Percentiles rank a stretch among this genome's conserved stretches.
Evolutionary conservation across 768 basidiomycete species (phyloP).

Genomic region (Amanita brunnescens): DNA sequence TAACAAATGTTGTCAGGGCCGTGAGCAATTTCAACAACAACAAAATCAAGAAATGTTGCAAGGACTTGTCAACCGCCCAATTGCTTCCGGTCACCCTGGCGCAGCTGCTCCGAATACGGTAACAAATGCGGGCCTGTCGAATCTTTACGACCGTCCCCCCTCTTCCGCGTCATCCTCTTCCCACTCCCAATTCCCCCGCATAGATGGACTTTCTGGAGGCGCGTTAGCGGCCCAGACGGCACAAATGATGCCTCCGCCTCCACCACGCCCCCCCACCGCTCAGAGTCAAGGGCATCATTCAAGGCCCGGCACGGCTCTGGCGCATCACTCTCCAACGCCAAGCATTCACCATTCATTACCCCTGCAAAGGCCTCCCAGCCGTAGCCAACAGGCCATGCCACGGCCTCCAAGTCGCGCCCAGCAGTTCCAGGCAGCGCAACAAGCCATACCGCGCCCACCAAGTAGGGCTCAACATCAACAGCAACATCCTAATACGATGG

Average conservation of each 20-base stretch:
- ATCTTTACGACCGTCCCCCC: slow-evolving; percentile 10
- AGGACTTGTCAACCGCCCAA: slow-evolving; percentile 1
- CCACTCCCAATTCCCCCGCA: slow-evolving; percentile 11
- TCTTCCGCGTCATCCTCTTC: slow-evolving; percentile 14
- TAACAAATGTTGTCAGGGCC: neutral
- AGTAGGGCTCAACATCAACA: slow-evolving; percentile 10
- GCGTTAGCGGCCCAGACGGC: slow-evolving; percentile 4
- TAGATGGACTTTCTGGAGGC: neutral
- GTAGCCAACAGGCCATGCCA: slow-evolving; percentile 9
- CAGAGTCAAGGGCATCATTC: slow-evolving; percentile 12
- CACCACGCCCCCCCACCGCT: slow-evolving; percentile 14
- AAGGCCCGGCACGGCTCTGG: slow-evolving; percentile 12
- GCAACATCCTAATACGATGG: neutral
- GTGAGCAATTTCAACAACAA: slow-evolving; percentile 8
- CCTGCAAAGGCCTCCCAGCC: slow-evolving; percentile 10
- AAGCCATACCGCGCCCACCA: slow-evolving; percentile 7
- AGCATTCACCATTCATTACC: slow-evolving; percentile 9
- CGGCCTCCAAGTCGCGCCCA: slow-evolving; percentile 12
- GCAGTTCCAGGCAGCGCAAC: slow-evolving; percentile 6
- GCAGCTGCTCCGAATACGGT: neutral
- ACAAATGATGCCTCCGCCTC: slow-evolving; percentile 25
- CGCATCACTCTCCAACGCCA: slow-evolving; percentile 12
- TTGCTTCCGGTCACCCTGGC: neutral
- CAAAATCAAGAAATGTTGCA: slow-evolving; percentile 8
- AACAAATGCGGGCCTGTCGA: slow-evolving; percentile 8